A percentile compares a stretch with the other conserved stretches of the same genome.
Conservation (phyloP, 176 grass and related monocot species). For the Aechmea fasciata region DNA sequence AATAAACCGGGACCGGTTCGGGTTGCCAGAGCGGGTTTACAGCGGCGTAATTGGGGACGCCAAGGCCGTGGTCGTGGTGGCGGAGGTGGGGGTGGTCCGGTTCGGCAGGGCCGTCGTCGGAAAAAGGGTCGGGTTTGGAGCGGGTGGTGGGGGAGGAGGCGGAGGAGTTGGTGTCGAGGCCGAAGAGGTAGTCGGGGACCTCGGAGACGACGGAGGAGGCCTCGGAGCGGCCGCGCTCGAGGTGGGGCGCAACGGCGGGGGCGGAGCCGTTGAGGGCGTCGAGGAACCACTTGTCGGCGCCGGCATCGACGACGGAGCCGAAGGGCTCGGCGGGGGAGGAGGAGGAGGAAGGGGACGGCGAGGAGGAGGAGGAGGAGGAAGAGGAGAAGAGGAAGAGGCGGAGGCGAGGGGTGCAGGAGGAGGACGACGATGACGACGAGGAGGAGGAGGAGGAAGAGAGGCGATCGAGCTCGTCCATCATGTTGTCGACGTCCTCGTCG, state of each 20-base stretch:
- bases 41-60: not conserved
- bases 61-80: not conserved
- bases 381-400: too few relatives aligned
- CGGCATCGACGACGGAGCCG: not conserved
- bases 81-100: not conserved
- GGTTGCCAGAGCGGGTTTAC: not conserved
- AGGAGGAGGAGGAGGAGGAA: too few relatives aligned
- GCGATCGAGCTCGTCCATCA: constrained; percentile 23
- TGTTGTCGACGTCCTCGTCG: constrained; percentile 26
- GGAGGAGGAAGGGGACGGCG: not conserved
- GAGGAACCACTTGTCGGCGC: not conserved
- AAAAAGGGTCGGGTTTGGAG: not conserved
- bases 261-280: not conserved
- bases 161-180: constrained; percentile 1
- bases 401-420: not conserved
- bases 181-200: constrained; percentile 24
- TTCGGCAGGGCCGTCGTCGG: not conserved
- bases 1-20: constrained; percentile 2
- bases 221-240: constrained; percentile 15
- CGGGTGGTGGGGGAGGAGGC: not conserved
- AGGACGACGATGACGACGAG: not conserved
- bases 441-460: not conserved
- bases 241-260: not conserved
- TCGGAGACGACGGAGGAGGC: constrained; percentile 17
- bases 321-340: not conserved